phyloP scores from a whole-genome alignment of 805 yeast species.

The Hagleromyces aurorensis region DNA sequence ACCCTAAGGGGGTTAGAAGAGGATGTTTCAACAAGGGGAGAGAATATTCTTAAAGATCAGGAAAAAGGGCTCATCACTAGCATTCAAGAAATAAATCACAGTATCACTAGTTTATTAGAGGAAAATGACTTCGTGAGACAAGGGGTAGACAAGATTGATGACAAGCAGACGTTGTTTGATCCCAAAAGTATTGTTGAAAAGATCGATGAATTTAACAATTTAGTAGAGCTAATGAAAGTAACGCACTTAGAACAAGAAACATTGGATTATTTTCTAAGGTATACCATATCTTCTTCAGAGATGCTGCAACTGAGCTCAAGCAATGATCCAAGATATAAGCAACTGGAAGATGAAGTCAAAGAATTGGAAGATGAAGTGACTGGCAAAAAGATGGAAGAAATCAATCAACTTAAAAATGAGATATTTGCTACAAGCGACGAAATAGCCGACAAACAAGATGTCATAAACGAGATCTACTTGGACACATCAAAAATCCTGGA shows the following conservation, averaged over 20 bases:
- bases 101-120: conserved; percentile 13
- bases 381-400: conserved; percentile 13
- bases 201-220: conserved; percentile 15
- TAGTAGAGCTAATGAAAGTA: conserved; percentile 18
- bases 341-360: conserved; percentile 16
- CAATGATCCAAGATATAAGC: conserved; percentile 19
- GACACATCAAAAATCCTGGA: conserved; percentile 19
- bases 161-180: conserved; percentile 9
- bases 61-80: conserved; percentile 15
- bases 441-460: conserved; percentile 16
- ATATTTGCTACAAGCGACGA: conserved; percentile 13
- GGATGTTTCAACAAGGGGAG: conserved; percentile 12
- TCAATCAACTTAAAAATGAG: conserved; percentile 14
- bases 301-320: conserved; percentile 15
- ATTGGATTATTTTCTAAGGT: conserved; percentile 26
- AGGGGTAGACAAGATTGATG: conserved; percentile 1
- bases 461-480: conserved; percentile 18
- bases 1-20: conserved; percentile 12
- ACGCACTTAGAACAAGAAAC: conserved; percentile 29
- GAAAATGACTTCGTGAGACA: conserved; percentile 17
- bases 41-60: conserved; percentile 15
- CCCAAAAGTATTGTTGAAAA: conserved; percentile 11
- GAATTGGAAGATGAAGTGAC: conserved; percentile 15
- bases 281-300: conserved; percentile 20
- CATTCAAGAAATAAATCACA: conserved; percentile 19